A percentile compares a stretch with the other conserved stretches of the same genome.
These are phyloP conservation scores for Auricularia cornea DNA, from an alignment of 768 basidiomycete genomes.

Conservation along the genomic window DNA sequence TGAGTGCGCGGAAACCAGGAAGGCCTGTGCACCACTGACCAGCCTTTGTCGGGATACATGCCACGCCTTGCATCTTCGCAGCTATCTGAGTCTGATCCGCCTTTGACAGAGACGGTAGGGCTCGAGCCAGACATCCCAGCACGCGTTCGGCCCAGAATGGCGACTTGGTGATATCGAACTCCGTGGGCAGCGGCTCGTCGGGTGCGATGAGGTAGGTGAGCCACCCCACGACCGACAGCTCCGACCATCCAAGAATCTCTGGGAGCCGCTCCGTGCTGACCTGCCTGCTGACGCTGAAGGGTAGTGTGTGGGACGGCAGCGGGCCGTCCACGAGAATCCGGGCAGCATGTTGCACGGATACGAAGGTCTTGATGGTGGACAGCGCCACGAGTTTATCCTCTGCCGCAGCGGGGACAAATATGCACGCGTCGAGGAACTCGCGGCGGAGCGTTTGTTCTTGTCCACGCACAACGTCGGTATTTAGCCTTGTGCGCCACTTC, in stretches of 20 bases:
- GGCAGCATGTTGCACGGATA: constrained; percentile 52
- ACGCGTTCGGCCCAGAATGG: constrained; percentile 76
- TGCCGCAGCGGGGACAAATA: constrained; percentile 37
- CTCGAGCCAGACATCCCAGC: constrained; percentile 51
- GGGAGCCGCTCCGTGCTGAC: constrained; percentile 44
- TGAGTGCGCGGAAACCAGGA: too few relatives aligned
- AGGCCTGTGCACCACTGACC: too few relatives aligned
- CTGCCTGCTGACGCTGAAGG: constrained; percentile 51
- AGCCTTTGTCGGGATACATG: constrained; percentile 60
- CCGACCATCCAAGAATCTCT: constrained; percentile 64
- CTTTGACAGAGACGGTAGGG: constrained; percentile 59
- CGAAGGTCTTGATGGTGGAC: constrained; percentile 58
- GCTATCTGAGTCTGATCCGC: constrained; percentile 40
- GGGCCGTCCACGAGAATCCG: constrained; percentile 62
- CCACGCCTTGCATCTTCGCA: constrained; percentile 37
- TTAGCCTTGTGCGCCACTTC: constrained; percentile 44
- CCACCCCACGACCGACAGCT: constrained; percentile 73
- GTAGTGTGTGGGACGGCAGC: constrained; percentile 64
- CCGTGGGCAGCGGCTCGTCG: constrained; percentile 29
- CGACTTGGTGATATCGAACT: constrained; percentile 58
- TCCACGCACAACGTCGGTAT: not conserved
- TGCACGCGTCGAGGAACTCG: constrained; percentile 63
- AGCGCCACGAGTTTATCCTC: constrained; percentile 59
- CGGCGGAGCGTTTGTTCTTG: constrained; percentile 31
- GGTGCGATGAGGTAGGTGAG: constrained; percentile 52